phyloP scores from a whole-genome alignment of 129 eudicot species.

The Sambucus nigra region DNA sequence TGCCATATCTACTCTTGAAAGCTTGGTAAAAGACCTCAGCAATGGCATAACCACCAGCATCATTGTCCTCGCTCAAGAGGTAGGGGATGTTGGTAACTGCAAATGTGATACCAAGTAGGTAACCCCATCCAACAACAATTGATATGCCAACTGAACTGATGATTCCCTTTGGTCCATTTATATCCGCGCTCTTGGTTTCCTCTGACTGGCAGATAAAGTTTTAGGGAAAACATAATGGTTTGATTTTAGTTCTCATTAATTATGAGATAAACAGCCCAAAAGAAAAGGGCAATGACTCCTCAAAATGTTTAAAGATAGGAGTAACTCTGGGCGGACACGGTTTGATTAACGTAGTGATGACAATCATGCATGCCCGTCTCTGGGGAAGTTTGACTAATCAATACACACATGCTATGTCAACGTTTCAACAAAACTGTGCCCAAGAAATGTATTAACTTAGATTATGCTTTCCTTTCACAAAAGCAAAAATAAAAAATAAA shows the following conservation, averaged over 20 bases:
- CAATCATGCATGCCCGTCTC: too few species aligned
- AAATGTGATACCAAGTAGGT: slow-evolving; percentile 86
- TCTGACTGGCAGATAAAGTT: slow-evolving; percentile 50
- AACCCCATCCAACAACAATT: slow-evolving; percentile 88
- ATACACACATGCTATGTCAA: too few species aligned
- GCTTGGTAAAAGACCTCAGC: slow-evolving; percentile 87
- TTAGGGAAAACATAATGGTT: neutral
- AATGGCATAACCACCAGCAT: slow-evolving; percentile 96
- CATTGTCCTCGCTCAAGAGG: slow-evolving; percentile 49
- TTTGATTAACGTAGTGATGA: too few species aligned
- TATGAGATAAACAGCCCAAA: too few species aligned
- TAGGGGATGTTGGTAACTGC: slow-evolving; percentile 69
- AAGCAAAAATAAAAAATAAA: too few species aligned
- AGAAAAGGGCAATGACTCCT: neutral
- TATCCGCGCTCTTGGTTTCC: slow-evolving; percentile 93
- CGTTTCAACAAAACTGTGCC: too few species aligned
- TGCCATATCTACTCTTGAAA: slow-evolving; percentile 75
- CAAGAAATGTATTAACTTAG: too few species aligned
- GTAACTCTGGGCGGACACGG: too few species aligned
- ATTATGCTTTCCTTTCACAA: too few species aligned
- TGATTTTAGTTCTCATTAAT: neutral
- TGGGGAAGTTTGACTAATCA: too few species aligned
- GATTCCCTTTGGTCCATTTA: slow-evolving; percentile 92
- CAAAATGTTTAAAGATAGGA: too few species aligned
- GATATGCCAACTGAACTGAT: slow-evolving; percentile 92